Base-by-base conservation (phyloP, 1,284 basidiomycete genomes). In the Austropuccinia psidii region DNA sequence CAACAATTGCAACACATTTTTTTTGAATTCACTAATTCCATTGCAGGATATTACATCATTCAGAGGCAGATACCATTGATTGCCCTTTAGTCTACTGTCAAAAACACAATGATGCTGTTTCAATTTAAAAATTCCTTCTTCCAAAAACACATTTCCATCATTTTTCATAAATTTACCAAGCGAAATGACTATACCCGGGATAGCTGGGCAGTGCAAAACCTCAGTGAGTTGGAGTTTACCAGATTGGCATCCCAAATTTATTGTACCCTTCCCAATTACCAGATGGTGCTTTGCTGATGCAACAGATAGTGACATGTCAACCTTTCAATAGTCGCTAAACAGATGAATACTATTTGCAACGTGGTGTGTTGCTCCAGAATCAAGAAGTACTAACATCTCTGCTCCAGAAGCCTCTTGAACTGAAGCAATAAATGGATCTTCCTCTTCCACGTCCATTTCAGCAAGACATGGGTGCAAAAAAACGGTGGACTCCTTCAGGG, bases 301-400 rank as follows among this genome's bases (percentile, higher is more conserved):
- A 8, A 54, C 50, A 27, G 27, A 24, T 3, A 54, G n/a, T 27
- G 11, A 6, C 11, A 54, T 54, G 19, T 54, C 33, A 54, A 31
- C 50, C 4, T 24, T 24, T 24, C 50, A 9, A 4, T 29, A 17
- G 50, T 4, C 6, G 4, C 11, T 27, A 31, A 54, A 54, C 9
- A 54, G 33, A 4, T 8, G 13, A 4, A 6, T 3, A 17, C n/a
- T 11, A 3, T 24, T 29, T 31, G 50, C 33, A 29, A 54, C 50
- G 33, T 64, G 35, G 27, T 64, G 37, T 4, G 61, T 64, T 2
- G 61, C 61, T 5, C 61, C 61, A 9, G 61, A 24, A 41, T 64
- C 43, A 15, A 21, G 29, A 9, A 65, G 33, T 4, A 24, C 4
- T n/a, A n/a, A n/a, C n/a, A n/a, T n/a, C n/a, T n/a, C n/a, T n/a